phyloP scores from a whole-genome alignment of 129 eudicot genomes.

The Dittrichia graveolens region DNA sequence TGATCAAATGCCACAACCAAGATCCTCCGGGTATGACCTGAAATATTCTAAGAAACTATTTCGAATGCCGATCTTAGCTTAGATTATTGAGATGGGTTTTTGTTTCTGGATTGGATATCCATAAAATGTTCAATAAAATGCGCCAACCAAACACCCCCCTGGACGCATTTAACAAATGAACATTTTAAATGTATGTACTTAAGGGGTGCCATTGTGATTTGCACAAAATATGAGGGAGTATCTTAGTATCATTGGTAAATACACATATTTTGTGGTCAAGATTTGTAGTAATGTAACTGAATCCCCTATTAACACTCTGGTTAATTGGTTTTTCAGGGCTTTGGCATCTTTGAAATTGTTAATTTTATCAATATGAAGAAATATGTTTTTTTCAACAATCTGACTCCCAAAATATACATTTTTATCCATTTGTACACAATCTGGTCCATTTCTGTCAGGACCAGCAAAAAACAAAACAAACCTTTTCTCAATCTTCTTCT shows the following conservation, averaged over 20 bases:
- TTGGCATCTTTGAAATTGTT: constrained; percentile 25
- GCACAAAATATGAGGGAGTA: neutral
- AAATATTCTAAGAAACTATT: neutral
- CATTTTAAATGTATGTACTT: neutral
- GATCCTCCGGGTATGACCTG: neutral
- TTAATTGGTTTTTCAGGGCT: constrained; percentile 40
- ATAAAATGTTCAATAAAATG: too few relatives aligned
- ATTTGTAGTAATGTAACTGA: constrained; percentile 39
- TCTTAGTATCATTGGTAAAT: neutral
- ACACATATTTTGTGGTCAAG: constrained; percentile 36
- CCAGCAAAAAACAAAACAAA: constrained; percentile 23
- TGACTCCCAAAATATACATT: constrained; percentile 30
- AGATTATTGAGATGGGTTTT: too few relatives aligned
- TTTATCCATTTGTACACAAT: constrained; percentile 26
- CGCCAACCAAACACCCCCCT: too few relatives aligned
- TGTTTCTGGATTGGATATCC: too few relatives aligned
- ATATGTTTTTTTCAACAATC: constrained; percentile 25
- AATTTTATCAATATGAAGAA: constrained; percentile 26
- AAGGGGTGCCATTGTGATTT: neutral
- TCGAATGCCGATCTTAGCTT: neutral
- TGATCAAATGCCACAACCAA: constrained; percentile 13
- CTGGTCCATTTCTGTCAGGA: constrained; percentile 44
- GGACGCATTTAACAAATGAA: too few relatives aligned
- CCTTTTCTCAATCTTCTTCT: constrained; percentile 19
- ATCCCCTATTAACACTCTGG: constrained; percentile 44